phyloP scores from a whole-genome alignment of 352 stramenopile genomes.

The Phytophthora brassicae region DNA sequence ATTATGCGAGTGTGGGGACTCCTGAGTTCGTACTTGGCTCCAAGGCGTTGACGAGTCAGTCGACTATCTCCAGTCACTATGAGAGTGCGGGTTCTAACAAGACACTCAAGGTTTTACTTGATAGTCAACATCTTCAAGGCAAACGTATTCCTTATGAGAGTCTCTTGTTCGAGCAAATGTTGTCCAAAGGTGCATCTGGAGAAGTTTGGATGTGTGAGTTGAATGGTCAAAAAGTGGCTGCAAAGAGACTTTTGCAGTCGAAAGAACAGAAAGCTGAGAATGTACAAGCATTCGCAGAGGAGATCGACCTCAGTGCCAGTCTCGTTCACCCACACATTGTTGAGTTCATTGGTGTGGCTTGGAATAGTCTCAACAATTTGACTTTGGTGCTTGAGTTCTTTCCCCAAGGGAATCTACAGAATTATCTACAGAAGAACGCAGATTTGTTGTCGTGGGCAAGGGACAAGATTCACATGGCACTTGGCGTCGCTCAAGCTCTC shows the following conservation, averaged over 20 bases:
- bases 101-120: slow-evolving; percentile 24
- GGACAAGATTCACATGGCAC: slow-evolving; percentile 54
- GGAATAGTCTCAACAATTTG: slow-evolving; percentile 43
- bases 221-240: slow-evolving; percentile 40
- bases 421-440: slow-evolving; percentile 22
- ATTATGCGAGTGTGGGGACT: slow-evolving; percentile 10
- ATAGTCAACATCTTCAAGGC: slow-evolving; percentile 16
- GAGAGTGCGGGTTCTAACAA: slow-evolving; percentile 29
- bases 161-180: slow-evolving; percentile 12
- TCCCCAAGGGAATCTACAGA: slow-evolving; percentile 19
- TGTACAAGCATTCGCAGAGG: slow-evolving; percentile 40
- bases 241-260: slow-evolving; percentile 44
- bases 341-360: slow-evolving; percentile 56
- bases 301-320: slow-evolving; percentile 58
- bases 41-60: slow-evolving; percentile 8
- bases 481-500: slow-evolving; percentile 36
- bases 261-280: slow-evolving; percentile 31
- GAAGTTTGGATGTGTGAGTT: slow-evolving; percentile 59
- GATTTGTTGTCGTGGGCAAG: slow-evolving; percentile 31
- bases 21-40: slow-evolving; percentile 5
- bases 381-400: slow-evolving; percentile 42
- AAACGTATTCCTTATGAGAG: slow-evolving; percentile 27
- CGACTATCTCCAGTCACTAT: slow-evolving; percentile 16
- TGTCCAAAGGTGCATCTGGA: slow-evolving; percentile 38
- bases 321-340: slow-evolving; percentile 58